A percentile compares a stretch with the other conserved stretches of the same genome.
These are phyloP conservation scores for Aspergillus japonicus DNA, from an alignment of 2,329 filamentous ascomycete genomes.

Conservation along the genomic window DNA sequence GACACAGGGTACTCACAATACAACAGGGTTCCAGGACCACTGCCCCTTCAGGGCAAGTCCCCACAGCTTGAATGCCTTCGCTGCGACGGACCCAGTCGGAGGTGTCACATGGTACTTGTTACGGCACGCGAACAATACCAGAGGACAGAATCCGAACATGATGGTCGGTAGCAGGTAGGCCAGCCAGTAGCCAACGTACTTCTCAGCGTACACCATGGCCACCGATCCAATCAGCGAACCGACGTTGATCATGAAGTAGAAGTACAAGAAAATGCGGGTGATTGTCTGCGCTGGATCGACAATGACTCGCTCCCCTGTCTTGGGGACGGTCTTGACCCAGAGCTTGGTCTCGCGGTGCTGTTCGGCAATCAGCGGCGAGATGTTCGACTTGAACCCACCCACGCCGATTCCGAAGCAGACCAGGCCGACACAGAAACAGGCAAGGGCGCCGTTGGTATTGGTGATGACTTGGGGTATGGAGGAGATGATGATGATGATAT, in stretches of 20 bases:
- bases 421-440: slow-evolving; percentile 62
- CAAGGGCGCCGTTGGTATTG: slow-evolving; percentile 57
- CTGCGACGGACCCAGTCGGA: slow-evolving; percentile 70
- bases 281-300: slow-evolving; percentile 68
- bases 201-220: slow-evolving; percentile 70
- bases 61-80: slow-evolving; percentile 65
- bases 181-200: slow-evolving; percentile 69
- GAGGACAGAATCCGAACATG: slow-evolving; percentile 62
- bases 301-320: slow-evolving; percentile 65
- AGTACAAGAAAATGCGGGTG: slow-evolving; percentile 67
- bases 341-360: slow-evolving; percentile 63
- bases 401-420: slow-evolving; percentile 70
- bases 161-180: slow-evolving; percentile 62
- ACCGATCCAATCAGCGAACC: slow-evolving; percentile 63
- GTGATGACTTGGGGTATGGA: slow-evolving; percentile 65
- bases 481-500: slow-evolving; percentile 65
- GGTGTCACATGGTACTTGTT: slow-evolving; percentile 64
- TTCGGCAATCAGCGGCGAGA: slow-evolving; percentile 69
- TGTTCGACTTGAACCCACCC: slow-evolving; percentile 79
- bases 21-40: slow-evolving; percentile 60
- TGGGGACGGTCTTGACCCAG: slow-evolving; percentile 53
- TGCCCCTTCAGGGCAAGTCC: slow-evolving; percentile 61
- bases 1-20: slow-evolving; percentile 20
- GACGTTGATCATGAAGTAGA: slow-evolving; percentile 70
- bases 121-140: slow-evolving; percentile 60